Percentiles rank a stretch among this genome's conserved stretches.
Evolutionary conservation across 2,329 filamentous ascomycete genomes (phyloP).

Genomic region (Alternaria consortialis): DNA sequence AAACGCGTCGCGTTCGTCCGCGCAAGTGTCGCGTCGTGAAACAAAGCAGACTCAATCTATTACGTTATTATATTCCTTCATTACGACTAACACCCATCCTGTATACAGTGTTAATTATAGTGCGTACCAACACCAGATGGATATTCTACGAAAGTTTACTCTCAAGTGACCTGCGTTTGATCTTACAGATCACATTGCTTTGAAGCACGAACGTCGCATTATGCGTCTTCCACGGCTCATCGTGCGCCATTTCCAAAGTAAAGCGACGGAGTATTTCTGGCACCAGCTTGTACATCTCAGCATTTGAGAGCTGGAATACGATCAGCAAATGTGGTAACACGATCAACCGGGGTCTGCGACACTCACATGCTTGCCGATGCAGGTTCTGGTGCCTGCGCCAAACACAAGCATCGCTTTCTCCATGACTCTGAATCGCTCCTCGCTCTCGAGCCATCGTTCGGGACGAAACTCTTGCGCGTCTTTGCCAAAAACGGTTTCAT

Average conservation of each 20-base stretch:
- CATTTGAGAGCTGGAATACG: conserved; percentile 17
- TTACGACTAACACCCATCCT: background rate
- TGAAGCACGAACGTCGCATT: conserved; percentile 29
- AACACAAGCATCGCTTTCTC: too few relatives aligned
- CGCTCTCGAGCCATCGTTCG: too few relatives aligned
- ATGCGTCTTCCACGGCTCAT: conserved; percentile 27
- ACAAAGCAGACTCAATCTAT: too few relatives aligned
- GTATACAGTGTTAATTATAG: too few relatives aligned
- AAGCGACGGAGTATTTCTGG: conserved; percentile 32
- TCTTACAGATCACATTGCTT: conserved; percentile 4
- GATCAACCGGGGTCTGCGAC: background rate
- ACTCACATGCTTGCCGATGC: conserved; percentile 2
- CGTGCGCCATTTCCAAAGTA: conserved; percentile 26
- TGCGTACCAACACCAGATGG: too few relatives aligned
- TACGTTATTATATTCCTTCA: too few relatives aligned
- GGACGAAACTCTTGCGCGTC: too few relatives aligned
- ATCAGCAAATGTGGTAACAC: conserved; percentile 18
- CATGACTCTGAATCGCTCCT: too few relatives aligned
- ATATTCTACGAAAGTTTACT: too few relatives aligned
- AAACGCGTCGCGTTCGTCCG: background rate
- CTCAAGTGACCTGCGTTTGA: background rate
- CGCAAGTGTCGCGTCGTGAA: background rate
- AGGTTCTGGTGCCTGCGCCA: background rate
- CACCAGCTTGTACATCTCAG: conserved; percentile 33
- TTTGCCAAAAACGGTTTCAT: too few relatives aligned